Evolutionary conservation across 345 rosid species (phyloP), one percentile per base, ranked within the genome.

Genomic region (Citrus glauca): DNA sequence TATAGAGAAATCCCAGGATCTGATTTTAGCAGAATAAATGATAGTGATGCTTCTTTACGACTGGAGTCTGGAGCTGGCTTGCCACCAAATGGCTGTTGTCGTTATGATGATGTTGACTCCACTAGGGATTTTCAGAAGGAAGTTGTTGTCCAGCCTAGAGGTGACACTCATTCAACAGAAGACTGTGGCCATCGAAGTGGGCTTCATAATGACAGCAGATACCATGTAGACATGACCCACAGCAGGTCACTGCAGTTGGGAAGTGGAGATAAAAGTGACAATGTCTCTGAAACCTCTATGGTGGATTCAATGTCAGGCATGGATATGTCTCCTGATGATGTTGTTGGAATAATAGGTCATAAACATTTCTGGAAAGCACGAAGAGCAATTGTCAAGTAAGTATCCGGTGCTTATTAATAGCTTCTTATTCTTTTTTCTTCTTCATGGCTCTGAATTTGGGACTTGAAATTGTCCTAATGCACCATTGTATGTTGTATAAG

Each of bases 311-410:
- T 85, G 59, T 85, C 92, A 32, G 83, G 87, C 50, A 24, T 83
- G 73, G 94, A 88, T 78, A 66, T 92, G 35, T 85, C 93, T 72
- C 98, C 98, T 10, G 98, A 93, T 86, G 97, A 93, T 35, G 90
- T 93, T 67, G 98, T 93, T 55, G 98, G 91, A 82, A 79, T 87
- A 75, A 89, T 95, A 78, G 98, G 98, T 83, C 97, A 91, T 75
- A 92, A 90, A 80, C 92, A 77, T 85, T 95, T 95, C 81, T 95
- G 95, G 98, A 95, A 91, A 83, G 98, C 98, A 27, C 90, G 98
- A 84, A 90, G 82, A 85, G 89, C 89, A 11, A 93, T 95, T 85
- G 91, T 80, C 88, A 92, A 90, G 98, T 95, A 95, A 91, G 98
- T 80, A 10, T 72, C 19, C 17, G 6, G 6, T 55, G 48, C 77